Base-by-base conservation (phyloP, 2,329 filamentous ascomycete species). In the Botrytis porri region DNA sequence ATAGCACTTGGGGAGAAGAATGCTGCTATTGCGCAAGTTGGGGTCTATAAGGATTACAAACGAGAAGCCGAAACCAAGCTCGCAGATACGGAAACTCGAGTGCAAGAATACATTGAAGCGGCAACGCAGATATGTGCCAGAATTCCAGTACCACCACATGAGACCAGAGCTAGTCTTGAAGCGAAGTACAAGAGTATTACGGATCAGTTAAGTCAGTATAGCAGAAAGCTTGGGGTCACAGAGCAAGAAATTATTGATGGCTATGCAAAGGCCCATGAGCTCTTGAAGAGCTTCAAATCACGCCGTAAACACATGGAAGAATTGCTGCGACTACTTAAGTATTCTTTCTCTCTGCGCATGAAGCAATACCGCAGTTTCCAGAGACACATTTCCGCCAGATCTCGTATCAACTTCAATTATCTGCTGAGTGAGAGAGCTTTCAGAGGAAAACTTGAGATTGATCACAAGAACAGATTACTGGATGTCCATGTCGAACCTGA, bases 391-490 rank as follows among this genome's bases (percentile, higher is more conserved):
- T 95, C 94, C 54, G 89, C 92, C n/a, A 89, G 92, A 72, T 93
- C 96, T 63, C 91, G 94, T 67, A 91, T 92, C 70, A 93, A 93
- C 75, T 99, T 99, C 82, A 91, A 89, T 70, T 97, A 96, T 80
- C 87, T 98, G 22, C 88, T 99, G 73, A 93, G 91, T 79, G 95
- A 98, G 82, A 90, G 96, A 78, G 91, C 92, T 35, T 99, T 97
- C 83, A 90, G 94, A 62, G 96, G 96, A 73, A 89, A 88, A 75
- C 88, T 99, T 73, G 84, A 90, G 35, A 88, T 97, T 60, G 90
- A 97, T 78, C 95, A 98, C 83, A 84, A 86, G 66, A 82, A 86
- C n/a, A 92, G 92, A 77, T 86, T 88, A 72, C 88, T 99, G 54
- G 90, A 95, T 76, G 88, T 99, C 73, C 88, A 92, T 75, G 92